These are phyloP conservation scores for Cucurbita maxima DNA, from an alignment of 306 rosid genomes.

Conservation along the genomic window DNA sequence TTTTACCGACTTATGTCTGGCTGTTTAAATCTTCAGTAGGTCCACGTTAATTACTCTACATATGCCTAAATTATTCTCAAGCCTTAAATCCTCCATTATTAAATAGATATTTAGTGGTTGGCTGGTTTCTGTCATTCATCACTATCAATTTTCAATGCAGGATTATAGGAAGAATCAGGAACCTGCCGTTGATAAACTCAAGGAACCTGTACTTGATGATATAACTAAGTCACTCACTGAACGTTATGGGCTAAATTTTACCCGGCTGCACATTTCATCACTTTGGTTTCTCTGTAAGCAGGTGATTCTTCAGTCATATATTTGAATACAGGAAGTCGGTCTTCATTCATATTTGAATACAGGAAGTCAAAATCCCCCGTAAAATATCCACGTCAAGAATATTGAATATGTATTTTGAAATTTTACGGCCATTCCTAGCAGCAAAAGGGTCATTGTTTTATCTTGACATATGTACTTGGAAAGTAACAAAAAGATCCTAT, in stretches of 20 bases:
- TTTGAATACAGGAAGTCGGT: neutral
- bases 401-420: neutral
- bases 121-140: conserved; percentile 1
- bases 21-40: neutral
- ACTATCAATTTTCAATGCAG: conserved; percentile 26
- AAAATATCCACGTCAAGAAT: neutral
- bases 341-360: neutral
- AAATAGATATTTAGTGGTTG: neutral
- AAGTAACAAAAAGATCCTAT: neutral
- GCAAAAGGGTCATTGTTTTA: neutral
- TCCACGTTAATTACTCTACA: neutral
- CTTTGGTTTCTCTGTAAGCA: conserved; percentile 96
- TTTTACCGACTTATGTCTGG: neutral
- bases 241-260: conserved; percentile 59
- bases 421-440: neutral
- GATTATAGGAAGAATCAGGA: conserved; percentile 48
- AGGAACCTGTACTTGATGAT: conserved; percentile 58
- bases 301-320: conserved; percentile 24
- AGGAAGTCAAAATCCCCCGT: neutral
- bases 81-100: neutral
- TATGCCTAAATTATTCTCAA: neutral
- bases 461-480: neutral
- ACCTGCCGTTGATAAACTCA: conserved; percentile 63
- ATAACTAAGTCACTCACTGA: conserved; percentile 37
- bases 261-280: conserved; percentile 54